Evolutionary conservation across 2,329 filamentous ascomycete genomes (phyloP), one percentile per base, ranked within the genome.

Genomic region (Neopestalotiopsis sp.): DNA sequence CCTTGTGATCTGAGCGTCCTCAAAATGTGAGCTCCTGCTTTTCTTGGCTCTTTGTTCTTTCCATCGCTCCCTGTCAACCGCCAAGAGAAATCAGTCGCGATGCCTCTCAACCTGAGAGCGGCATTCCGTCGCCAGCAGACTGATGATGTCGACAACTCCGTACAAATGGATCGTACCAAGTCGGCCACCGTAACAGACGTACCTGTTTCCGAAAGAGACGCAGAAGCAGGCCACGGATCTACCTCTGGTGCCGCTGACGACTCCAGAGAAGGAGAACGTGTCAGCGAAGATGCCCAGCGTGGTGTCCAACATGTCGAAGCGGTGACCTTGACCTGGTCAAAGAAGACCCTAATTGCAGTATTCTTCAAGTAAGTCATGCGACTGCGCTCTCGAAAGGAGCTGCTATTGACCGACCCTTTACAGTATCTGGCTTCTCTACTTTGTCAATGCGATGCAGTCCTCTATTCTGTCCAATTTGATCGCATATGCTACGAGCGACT

Each of bases 261-360:
- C 17, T 12, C 59, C 7, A n/a, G 17, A 13, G 28, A 3, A 13
- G 28, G 2, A 20, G 30, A 61, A 1, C 59, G 30, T 45, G 42
- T 45, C 20, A 58, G 40, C 32, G 14, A n/a, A 3, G 64, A 66
- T n/a, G 32, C 45, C 1, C 64, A 66, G 49, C 64, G 64, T 5
- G 84, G 84, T 73, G 82, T 86, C 34, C 79, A 81, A 62, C 80
- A 80, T 66, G 79, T 85, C 17, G 81, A 85, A 72, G 84, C 83
- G 9, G 77, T 81, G 10, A 81, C 84, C 10, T 78, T 77, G 42
- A 80, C 81, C 34, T 83, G 82, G 82, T 77, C 78, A 1, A 80
- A 75, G 66, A 70, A 69, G 24, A 75, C 81, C 61, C 75, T 85
- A 38, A 76, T 80, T 24, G 66, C 74, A 1, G 79, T 82, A 38